Conservation (phyloP, 495 filamentous ascomycete species). For the Penicillium steckii region DNA sequence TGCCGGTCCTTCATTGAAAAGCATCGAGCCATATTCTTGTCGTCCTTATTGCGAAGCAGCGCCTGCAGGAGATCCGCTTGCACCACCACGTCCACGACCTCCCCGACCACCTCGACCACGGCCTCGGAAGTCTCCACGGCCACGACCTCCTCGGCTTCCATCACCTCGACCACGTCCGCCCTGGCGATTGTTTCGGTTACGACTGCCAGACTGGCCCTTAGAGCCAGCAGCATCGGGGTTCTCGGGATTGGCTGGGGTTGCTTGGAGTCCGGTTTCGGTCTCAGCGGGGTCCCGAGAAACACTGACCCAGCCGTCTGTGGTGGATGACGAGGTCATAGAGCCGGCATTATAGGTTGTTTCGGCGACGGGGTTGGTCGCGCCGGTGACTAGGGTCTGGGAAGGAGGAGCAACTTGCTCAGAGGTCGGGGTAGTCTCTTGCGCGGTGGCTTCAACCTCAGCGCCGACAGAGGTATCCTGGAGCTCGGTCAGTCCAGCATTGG, state of each 20-base stretch:
- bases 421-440: conserved; percentile 20
- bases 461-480: conserved; percentile 45
- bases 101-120: conserved; percentile 45
- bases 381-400: conserved; percentile 55
- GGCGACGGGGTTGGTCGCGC: conserved; percentile 65
- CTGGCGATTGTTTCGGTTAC: conserved; percentile 47
- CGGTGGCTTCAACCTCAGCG: conserved; percentile 17
- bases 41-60: conserved; percentile 15
- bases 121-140: conserved; percentile 36
- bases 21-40: too few relatives aligned
- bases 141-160: conserved; percentile 41
- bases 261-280: conserved; percentile 65
- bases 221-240: conserved; percentile 42
- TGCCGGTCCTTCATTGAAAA: too few relatives aligned
- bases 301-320: conserved; percentile 74
- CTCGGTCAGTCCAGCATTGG: conserved; percentile 76
- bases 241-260: conserved; percentile 52
- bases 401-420: conserved; percentile 41
- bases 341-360: conserved; percentile 67
- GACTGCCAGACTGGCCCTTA: conserved; percentile 64
- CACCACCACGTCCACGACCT: conserved; percentile 34
- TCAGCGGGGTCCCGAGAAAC: conserved; percentile 73
- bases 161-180: conserved; percentile 53
- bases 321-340: conserved; percentile 44
- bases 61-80: conserved; percentile 28